Percentiles rank a stretch among this genome's conserved stretches.
These are phyloP conservation scores for Talaromyces nanjingensis DNA, from an alignment of 495 filamentous ascomycete genomes.

Conservation along the genomic window DNA sequence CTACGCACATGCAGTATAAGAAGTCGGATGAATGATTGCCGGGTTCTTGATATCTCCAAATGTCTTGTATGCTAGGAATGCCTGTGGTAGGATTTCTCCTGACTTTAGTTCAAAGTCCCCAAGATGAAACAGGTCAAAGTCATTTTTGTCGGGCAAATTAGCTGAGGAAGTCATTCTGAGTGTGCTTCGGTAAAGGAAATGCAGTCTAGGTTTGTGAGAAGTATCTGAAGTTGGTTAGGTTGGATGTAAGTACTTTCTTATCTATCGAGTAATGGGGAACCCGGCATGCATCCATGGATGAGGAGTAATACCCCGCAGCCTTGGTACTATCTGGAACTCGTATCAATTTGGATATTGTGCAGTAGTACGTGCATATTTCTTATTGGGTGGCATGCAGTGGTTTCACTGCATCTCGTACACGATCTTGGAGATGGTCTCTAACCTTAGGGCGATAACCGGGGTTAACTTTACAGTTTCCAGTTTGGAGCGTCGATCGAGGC, in stretches of 20 bases:
- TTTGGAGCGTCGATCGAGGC: too few relatives aligned
- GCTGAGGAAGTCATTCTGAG: not conserved
- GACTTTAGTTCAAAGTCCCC: conserved; percentile 58
- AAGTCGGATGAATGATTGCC: conserved; percentile 63
- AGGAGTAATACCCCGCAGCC: not conserved
- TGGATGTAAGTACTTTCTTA: not conserved
- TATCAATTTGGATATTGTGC: not conserved
- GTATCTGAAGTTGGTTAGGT: not conserved
- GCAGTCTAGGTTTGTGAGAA: not conserved
- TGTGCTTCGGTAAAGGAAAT: not conserved
- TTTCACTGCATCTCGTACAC: not conserved
- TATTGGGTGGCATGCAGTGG: not conserved
- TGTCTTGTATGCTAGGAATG: conserved; percentile 63
- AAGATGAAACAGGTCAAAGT: conserved; percentile 45
- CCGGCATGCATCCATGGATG: not conserved
- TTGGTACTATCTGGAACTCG: not conserved
- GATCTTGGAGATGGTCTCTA: not conserved
- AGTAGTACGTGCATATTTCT: not conserved
- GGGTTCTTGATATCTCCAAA: conserved; percentile 56
- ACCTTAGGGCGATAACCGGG: not conserved
- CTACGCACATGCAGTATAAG: conserved; percentile 1
- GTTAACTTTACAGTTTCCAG: too few relatives aligned
- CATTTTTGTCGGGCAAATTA: not conserved
- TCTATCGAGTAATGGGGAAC: not conserved
- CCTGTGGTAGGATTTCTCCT: conserved; percentile 47